Percentiles rank a stretch among this genome's conserved stretches.
Evolutionary conservation across 2,329 filamentous ascomycete genomes (phyloP).

Genomic region (Microascus cirrosus): DNA sequence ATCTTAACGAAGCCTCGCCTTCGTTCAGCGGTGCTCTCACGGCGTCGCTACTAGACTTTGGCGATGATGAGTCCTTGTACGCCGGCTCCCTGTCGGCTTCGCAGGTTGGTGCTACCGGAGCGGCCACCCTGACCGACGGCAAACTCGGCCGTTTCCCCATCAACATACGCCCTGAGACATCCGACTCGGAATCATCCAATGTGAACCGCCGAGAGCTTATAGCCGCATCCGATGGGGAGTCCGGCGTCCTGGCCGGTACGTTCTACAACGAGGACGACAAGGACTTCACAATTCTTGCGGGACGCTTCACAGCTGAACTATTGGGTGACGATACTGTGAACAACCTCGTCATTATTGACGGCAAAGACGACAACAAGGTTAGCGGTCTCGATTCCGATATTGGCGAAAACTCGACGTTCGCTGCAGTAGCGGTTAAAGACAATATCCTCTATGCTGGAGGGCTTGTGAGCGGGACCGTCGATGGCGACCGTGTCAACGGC

Average conservation of each 20-base stretch:
- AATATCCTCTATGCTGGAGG: slow-evolving; percentile 76
- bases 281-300: slow-evolving; percentile 81
- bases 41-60: slow-evolving; percentile 50
- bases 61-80: slow-evolving; percentile 53
- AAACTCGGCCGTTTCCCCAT: slow-evolving; percentile 47
- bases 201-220: slow-evolving; percentile 34
- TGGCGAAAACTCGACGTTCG: slow-evolving; percentile 61
- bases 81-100: slow-evolving; percentile 76
- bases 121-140: slow-evolving; percentile 49
- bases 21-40: slow-evolving; percentile 63
- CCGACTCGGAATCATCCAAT: slow-evolving; percentile 18
- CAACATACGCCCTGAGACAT: slow-evolving; percentile 30
- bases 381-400: slow-evolving; percentile 59
- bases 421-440: slow-evolving; percentile 55
- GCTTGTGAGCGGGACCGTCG: slow-evolving; percentile 59
- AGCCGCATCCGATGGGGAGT: slow-evolving; percentile 25
- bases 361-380: slow-evolving; percentile 52
- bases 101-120: slow-evolving; percentile 61
- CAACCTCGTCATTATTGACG: slow-evolving; percentile 77
- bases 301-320: slow-evolving; percentile 66
- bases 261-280: slow-evolving; percentile 61
- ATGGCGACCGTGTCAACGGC: slow-evolving; percentile 53
- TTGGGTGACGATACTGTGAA: slow-evolving; percentile 60
- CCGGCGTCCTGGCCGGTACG: slow-evolving; percentile 64
- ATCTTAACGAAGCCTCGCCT: slow-evolving; percentile 54